These are phyloP conservation scores for Cytospora schulzeri DNA, from an alignment of 2,329 filamentous ascomycete genomes.

Conservation along the genomic window DNA sequence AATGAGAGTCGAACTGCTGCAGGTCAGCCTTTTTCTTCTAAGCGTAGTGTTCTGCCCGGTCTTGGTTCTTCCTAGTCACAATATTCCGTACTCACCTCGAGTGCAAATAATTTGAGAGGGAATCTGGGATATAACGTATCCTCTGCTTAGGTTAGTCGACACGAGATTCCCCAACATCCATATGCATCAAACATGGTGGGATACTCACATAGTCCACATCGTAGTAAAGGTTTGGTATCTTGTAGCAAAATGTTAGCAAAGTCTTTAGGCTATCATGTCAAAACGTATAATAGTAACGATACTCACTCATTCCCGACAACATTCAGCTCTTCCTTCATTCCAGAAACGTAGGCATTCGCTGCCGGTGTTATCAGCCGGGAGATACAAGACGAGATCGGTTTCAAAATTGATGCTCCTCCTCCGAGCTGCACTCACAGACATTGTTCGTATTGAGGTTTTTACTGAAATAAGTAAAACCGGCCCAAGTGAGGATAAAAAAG, in stretches of 20 bases:
- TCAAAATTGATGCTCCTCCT: neutral
- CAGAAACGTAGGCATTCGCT: conserved; percentile 29
- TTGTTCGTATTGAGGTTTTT: conserved; percentile 32
- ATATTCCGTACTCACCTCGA: conserved; percentile 14
- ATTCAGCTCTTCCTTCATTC: conserved; percentile 30
- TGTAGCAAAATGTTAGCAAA: neutral
- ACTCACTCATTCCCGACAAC: conserved; percentile 28
- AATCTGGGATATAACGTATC: conserved; percentile 28
- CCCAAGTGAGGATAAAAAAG: conserved; percentile 31
- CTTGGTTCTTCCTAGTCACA: neutral
- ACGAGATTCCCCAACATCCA: no score
- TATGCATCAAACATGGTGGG: accelerated
- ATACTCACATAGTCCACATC: conserved; percentile 28
- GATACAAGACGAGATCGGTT: neutral
- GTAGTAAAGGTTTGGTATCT: conserved; percentile 24
- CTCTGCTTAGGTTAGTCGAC: conserved; percentile 11
- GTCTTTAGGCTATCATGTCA: no score
- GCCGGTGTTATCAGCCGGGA: neutral
- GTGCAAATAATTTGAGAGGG: conserved; percentile 29
- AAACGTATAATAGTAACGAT: no score
- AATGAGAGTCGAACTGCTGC: conserved; percentile 25
- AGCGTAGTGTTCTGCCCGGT: no score
- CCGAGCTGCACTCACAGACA: conserved; percentile 15
- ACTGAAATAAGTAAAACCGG: conserved; percentile 34
- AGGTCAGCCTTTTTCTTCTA: neutral